Percentiles rank a stretch among this genome's conserved stretches.
Evolutionary conservation across 306 rosid genomes (phyloP).

Genomic region (Coriaria nepalensis): DNA sequence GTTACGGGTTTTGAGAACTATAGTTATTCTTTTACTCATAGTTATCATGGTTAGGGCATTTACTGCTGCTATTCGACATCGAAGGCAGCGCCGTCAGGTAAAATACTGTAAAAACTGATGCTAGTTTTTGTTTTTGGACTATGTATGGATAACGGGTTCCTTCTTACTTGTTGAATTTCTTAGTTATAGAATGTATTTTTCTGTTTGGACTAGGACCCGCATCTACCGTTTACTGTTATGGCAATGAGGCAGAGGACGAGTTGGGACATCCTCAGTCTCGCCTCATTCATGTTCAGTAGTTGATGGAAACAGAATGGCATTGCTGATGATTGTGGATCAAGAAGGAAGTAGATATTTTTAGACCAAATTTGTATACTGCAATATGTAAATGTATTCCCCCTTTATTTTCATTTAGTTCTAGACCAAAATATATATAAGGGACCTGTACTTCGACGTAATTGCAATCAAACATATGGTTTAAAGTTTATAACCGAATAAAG

Average conservation of each 20-base stretch:
- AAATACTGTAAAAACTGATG: slow-evolving; percentile 4
- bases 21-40: slow-evolving; percentile 51
- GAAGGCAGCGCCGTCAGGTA: slow-evolving; percentile 40
- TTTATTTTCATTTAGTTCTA: too few relatives aligned
- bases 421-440: too few relatives aligned
- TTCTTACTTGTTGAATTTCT: too few relatives aligned
- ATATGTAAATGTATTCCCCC: too few relatives aligned
- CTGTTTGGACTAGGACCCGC: too few relatives aligned
- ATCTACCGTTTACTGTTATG: slow-evolving; percentile 5
- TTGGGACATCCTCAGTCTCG: slow-evolving; percentile 31
- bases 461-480: too few relatives aligned
- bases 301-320: not conserved
- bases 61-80: slow-evolving; percentile 26
- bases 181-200: too few relatives aligned
- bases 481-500: too few relatives aligned
- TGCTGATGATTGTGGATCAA: not conserved
- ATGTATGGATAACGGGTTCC: too few relatives aligned
- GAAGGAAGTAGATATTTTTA: not conserved
- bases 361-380: not conserved
- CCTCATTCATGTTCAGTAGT: slow-evolving; percentile 25
- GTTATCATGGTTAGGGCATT: slow-evolving; percentile 44
- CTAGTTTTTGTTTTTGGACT: slow-evolving; percentile 13
- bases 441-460: too few relatives aligned
- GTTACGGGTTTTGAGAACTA: slow-evolving; percentile 41
- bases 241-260: slow-evolving; percentile 26